Evolutionary conservation across 2,329 filamentous ascomycete genomes (phyloP).

Genomic region (Aspergillus costaricaensis): DNA sequence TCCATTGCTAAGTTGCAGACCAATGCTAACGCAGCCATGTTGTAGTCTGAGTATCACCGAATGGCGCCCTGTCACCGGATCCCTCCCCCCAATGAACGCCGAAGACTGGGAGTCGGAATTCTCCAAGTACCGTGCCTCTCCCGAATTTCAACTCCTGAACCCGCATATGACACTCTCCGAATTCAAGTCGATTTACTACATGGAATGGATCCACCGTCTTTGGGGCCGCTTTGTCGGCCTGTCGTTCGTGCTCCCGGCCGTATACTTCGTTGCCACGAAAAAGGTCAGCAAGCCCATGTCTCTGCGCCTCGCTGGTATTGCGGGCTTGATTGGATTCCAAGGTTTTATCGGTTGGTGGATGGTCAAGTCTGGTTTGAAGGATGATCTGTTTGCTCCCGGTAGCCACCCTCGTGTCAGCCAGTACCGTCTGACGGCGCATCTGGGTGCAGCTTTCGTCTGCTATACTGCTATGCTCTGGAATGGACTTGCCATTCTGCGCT

Average conservation of each 20-base stretch:
- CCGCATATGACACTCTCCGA: constrained; percentile 88
- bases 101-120: constrained; percentile 93
- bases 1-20: background rate
- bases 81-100: constrained; percentile 74
- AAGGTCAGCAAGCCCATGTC: constrained; percentile 79
- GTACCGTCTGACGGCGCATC: constrained; percentile 86
- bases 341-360: constrained; percentile 99
- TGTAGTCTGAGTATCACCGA: constrained; percentile 91
- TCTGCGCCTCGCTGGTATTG: constrained; percentile 75
- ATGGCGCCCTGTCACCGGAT: constrained; percentile 96
- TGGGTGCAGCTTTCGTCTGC: constrained; percentile 87
- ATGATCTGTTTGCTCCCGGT: constrained; percentile 90
- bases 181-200: constrained; percentile 99
- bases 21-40: constrained; percentile 5
- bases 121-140: constrained; percentile 84
- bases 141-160: constrained; percentile 90
- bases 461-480: constrained; percentile 94
- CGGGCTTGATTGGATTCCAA: constrained; percentile 87
- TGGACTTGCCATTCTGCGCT: constrained; percentile 79
- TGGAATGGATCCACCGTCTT: constrained; percentile 96
- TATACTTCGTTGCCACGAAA: constrained; percentile 82
- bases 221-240: constrained; percentile 93
- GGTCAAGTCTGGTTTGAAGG: constrained; percentile 94
- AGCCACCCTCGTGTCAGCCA: constrained; percentile 91
- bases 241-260: constrained; percentile 81